A percentile compares a stretch with the other conserved stretches of the same genome.
Evolutionary conservation across 192 early-diverging fungal genomes (phyloP).

Genomic region (Ambispora gerdemannii): DNA sequence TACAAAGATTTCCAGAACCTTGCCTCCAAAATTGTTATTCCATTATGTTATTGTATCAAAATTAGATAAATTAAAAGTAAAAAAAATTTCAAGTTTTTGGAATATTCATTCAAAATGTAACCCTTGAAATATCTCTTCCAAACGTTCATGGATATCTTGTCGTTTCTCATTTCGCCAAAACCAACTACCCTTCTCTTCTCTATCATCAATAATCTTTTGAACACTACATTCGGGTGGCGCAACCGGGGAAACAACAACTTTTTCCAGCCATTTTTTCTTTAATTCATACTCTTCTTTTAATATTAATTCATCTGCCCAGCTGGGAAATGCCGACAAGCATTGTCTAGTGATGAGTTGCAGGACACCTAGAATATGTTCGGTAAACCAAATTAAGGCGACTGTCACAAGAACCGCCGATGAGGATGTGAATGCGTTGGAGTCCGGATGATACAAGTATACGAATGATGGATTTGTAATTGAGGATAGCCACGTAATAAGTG

Average conservation of each 20-base stretch:
- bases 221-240: background rate
- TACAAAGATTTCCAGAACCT: no score
- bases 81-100: no score
- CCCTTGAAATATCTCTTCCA: background rate
- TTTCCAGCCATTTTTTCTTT: constrained; percentile 38
- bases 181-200: background rate
- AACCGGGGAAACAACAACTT: background rate
- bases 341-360: constrained; percentile 27
- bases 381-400: constrained; percentile 32
- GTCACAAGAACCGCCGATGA: constrained; percentile 27
- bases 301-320: constrained; percentile 33
- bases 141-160: background rate
- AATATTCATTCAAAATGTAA: background rate
- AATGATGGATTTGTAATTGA: constrained; percentile 59
- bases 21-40: no score
- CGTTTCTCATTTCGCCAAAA: background rate
- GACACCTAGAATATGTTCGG: constrained; percentile 39
- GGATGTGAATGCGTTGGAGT: constrained; percentile 36
- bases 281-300: constrained; percentile 38
- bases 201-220: background rate
- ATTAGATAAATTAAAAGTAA: no score
- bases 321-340: constrained; percentile 32
- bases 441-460: constrained; percentile 51
- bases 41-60: no score
- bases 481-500: constrained; percentile 51